Evolutionary conservation across 2,329 filamentous ascomycete genomes (phyloP).

Genomic region (Aureobasidium sp.): DNA sequence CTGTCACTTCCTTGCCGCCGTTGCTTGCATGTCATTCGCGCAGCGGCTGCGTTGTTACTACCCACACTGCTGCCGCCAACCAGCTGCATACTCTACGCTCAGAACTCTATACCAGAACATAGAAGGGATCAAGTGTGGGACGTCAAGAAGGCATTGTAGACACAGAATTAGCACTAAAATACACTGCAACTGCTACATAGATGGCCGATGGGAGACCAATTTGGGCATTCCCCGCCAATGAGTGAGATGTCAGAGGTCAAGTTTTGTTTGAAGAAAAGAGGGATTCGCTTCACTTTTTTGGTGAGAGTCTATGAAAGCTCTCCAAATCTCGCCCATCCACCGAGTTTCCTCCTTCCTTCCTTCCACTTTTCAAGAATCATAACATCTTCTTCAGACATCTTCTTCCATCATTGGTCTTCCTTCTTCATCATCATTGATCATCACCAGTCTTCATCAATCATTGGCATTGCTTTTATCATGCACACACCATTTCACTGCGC

Average conservation of each 20-base stretch:
- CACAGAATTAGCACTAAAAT: not conserved
- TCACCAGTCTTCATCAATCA: slow-evolving; percentile 7
- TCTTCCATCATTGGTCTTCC: not conserved
- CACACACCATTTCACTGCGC: not conserved
- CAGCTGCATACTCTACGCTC: not conserved
- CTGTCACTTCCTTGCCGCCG: not conserved
- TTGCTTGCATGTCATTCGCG: not conserved
- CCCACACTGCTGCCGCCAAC: not conserved
- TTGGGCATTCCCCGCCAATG: too few relatives aligned
- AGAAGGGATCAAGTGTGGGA: not conserved
- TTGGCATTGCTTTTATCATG: not conserved
- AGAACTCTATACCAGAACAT: not conserved
- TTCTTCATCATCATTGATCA: not conserved
- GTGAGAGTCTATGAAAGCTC: not conserved
- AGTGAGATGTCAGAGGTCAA: not conserved
- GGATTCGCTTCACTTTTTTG: not conserved
- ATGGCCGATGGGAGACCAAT: not conserved
- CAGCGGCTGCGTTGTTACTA: not conserved
- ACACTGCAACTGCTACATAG: not conserved
- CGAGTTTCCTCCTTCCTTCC: not conserved
- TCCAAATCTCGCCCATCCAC: not conserved
- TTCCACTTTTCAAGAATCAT: not conserved
- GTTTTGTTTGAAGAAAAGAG: not conserved
- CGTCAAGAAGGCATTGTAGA: not conserved
- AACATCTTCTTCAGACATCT: not conserved